A percentile compares a stretch with the other conserved stretches of the same genome.
Conservation (phyloP, 495 filamentous ascomycete genomes). For the Schizothecium vesticola region DNA sequence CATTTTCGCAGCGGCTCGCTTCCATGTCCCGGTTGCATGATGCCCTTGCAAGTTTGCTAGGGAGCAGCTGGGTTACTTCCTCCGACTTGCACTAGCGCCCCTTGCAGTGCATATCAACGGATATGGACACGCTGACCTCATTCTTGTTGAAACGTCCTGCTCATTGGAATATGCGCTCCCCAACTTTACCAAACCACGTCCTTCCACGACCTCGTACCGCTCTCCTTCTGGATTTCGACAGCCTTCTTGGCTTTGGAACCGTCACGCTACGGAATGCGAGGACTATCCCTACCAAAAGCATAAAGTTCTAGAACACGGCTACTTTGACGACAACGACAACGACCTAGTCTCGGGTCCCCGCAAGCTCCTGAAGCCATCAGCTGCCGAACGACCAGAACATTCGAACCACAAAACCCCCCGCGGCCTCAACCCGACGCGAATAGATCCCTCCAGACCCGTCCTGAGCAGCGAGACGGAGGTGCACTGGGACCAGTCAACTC, state of each 20-base stretch:
- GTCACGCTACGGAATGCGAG: not conserved
- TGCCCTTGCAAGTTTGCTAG: not conserved
- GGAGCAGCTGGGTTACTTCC: not conserved
- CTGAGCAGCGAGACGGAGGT: not conserved
- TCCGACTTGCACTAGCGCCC: not conserved
- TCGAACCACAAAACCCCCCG: not conserved
- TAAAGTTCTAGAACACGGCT: not conserved
- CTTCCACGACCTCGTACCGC: not conserved
- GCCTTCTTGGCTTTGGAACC: not conserved
- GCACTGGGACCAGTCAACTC: not conserved
- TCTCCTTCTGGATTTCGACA: not conserved
- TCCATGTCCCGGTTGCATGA: not conserved
- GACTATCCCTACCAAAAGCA: not conserved
- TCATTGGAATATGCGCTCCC: not conserved
- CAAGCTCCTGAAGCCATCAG: not conserved
- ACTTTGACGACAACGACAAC: not conserved
- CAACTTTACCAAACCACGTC: not conserved
- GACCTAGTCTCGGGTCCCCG: not conserved
- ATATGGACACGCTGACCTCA: constrained; percentile 11
- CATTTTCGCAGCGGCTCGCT: not conserved
- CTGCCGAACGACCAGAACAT: not conserved
- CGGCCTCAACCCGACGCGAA: too few relatives aligned
- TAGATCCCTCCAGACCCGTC: not conserved
- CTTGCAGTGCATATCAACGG: not conserved
- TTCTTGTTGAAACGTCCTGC: not conserved